A percentile compares a stretch with the other conserved stretches of the same genome.
Conservation (phyloP, 2,329 filamentous ascomycete genomes). For the Akanthomyces dipterigenus region DNA sequence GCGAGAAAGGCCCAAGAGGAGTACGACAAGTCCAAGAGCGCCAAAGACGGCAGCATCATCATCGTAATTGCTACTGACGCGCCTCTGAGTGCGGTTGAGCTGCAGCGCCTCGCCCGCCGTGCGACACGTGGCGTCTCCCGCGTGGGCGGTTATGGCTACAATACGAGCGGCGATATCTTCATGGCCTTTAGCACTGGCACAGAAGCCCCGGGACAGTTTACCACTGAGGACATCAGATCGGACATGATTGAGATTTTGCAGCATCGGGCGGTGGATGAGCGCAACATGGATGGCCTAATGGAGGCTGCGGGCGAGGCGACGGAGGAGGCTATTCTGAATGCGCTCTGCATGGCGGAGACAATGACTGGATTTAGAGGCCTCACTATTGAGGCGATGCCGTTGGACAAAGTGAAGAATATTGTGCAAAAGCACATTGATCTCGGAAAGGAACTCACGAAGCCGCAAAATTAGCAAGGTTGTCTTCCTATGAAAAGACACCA, state of each 20-base stretch:
- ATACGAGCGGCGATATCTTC: conserved; percentile 55
- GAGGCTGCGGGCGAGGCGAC: conserved; percentile 52
- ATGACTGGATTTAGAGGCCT: conserved; percentile 43
- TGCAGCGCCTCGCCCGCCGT: conserved; percentile 48
- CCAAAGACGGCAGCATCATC: conserved; percentile 55
- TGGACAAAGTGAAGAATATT: conserved; percentile 36
- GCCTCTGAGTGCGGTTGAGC: conserved; percentile 47
- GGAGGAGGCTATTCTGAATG: conserved; percentile 57
- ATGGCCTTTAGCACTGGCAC: conserved; percentile 55
- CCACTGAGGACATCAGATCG: conserved; percentile 30
- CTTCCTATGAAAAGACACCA: no score
- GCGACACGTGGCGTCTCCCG: conserved; percentile 50
- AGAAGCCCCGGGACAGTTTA: conserved; percentile 29
- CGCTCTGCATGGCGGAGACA: conserved; percentile 49
- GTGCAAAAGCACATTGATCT: conserved; percentile 27
- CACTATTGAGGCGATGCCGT: conserved; percentile 39
- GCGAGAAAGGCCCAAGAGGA: conserved; percentile 15
- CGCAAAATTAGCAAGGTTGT: no score
- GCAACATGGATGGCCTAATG: conserved; percentile 52
- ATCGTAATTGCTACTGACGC: conserved; percentile 53
- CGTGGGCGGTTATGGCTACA: conserved; percentile 51
- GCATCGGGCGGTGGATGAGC: conserved; percentile 45
- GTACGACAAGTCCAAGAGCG: conserved; percentile 32
- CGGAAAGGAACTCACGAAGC: conserved; percentile 22
- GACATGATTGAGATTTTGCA: conserved; percentile 28